These are phyloP conservation scores for Paramecium biaurelia DNA, from an alignment of 73 alveolate species.

Conservation along the genomic window DNA sequence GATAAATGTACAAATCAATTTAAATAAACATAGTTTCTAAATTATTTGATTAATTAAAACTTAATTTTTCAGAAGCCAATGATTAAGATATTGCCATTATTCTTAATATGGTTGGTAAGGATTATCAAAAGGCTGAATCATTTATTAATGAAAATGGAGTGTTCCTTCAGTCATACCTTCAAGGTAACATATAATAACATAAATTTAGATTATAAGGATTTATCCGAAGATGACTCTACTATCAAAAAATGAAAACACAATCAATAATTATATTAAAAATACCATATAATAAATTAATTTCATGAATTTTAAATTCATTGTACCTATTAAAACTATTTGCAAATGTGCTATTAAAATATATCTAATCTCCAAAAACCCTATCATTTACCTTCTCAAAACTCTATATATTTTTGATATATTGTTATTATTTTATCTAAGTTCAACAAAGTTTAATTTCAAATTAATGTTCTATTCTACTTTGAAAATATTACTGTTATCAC, in stretches of 20 bases:
- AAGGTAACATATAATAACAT: neutral
- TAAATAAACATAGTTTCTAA: neutral
- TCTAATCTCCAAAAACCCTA: neutral
- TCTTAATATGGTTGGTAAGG: slow-evolving; percentile 46
- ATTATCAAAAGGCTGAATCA: neutral
- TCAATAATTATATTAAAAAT: neutral
- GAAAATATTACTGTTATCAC: neutral
- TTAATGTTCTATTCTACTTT: no score
- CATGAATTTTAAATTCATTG: neutral
- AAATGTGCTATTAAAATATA: neutral
- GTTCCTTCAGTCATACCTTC: neutral
- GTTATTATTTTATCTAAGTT: neutral
- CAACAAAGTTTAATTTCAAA: neutral
- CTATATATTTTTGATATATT: neutral
- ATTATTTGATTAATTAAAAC: neutral
- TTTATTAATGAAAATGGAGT: neutral
- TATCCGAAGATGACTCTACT: neutral
- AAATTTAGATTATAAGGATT: neutral
- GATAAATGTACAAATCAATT: neutral
- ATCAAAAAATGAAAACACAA: neutral
- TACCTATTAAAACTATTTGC: neutral
- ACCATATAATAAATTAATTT: neutral
- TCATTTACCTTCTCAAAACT: neutral
- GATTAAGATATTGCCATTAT: slow-evolving; percentile 39
- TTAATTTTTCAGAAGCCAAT: neutral